Base-by-base conservation (phyloP, 768 basidiomycete genomes). In the Boletus sp. region DNA sequence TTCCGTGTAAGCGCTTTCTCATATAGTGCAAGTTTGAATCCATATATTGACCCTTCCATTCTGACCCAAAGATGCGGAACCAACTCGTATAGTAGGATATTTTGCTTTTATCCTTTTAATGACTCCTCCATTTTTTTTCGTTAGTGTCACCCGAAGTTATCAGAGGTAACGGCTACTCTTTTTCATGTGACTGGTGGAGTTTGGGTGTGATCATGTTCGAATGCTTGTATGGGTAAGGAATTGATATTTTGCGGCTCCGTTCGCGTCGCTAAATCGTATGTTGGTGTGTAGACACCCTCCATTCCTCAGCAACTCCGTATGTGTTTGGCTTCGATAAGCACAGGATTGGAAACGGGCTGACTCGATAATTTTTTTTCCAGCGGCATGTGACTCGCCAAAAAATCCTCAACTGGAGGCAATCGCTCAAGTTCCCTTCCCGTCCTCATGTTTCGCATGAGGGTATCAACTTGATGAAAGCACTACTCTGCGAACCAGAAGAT, bases 121-220 rank as follows among this genome's bases (percentile, higher is more conserved):
- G 58, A 64, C 68, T 11, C 41, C 58, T 67, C 67, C 64, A 56
- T 64, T 63, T 56, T 56, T 55, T 62, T 33, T 58, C 59, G 52
- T 46, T 60, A 93, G 92, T 92, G 90, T 92, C 90, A 9, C 92
- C 91, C 42, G 91, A 93, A 71, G 92, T 93, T 46, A 92, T 94
- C 68, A 84, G 90, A 64, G 90, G 90, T 20, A 89, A 92, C 68
- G 95, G 94, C 28, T 98, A 98, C 73, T 85, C 89, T 39, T 95
- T 91, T 74, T 90, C 89, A 36, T 96, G 94, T 70, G 96, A 98
- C 69, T 98, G 94, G 94, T 99, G 96, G 96, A 93, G 90, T 75
- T 82, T 98, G 46, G 95, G 94, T 12, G 90, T 97, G 53, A 98
- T 99, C 71, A 91, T 94, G 86, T 98, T 89, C 67, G 94, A 98